These are phyloP conservation scores for Metschnikowia corniflorae DNA, from an alignment of 805 yeast genomes.

Conservation along the genomic window DNA sequence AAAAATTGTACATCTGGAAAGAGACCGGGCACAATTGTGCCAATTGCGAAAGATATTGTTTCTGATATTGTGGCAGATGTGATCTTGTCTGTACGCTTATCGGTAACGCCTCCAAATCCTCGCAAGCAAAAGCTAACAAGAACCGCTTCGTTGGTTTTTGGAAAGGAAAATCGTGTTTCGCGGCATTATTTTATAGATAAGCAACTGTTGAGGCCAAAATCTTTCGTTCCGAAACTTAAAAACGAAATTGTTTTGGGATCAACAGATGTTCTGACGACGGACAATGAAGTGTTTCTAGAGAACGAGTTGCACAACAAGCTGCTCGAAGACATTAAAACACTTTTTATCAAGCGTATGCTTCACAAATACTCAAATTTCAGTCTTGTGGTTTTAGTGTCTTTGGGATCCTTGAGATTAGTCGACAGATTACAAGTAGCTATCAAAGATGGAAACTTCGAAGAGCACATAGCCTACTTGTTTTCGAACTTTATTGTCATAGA, in stretches of 20 bases:
- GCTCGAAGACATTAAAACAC: constrained; percentile 26
- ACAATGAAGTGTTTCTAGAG: neutral
- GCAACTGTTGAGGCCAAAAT: constrained; percentile 11
- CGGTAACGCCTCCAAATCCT: constrained; percentile 1
- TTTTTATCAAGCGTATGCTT: constrained; percentile 28
- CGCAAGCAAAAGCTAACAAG: neutral
- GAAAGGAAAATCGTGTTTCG: constrained; percentile 10
- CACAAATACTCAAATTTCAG: constrained; percentile 22
- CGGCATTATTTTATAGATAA: constrained; percentile 10
- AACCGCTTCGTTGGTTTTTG: constrained; percentile 4
- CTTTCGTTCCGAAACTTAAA: neutral
- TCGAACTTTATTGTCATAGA: constrained; percentile 31
- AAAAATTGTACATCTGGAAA: constrained; percentile 5
- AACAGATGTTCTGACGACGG: neutral
- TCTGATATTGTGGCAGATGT: constrained; percentile 12
- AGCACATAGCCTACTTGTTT: constrained; percentile 29
- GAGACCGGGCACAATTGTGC: constrained; percentile 1
- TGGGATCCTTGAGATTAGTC: constrained; percentile 36
- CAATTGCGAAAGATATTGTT: constrained; percentile 9
- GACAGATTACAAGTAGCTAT: constrained; percentile 29
- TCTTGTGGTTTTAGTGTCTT: constrained; percentile 24
- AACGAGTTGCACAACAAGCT: neutral
- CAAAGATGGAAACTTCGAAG: constrained; percentile 8
- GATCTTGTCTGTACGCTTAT: constrained; percentile 13
- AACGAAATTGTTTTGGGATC: neutral